Percentiles rank a stretch among this genome's conserved stretches.
phyloP scores from a whole-genome alignment of 2,329 filamentous ascomycete species.

The Sporothrix luriei region DNA sequence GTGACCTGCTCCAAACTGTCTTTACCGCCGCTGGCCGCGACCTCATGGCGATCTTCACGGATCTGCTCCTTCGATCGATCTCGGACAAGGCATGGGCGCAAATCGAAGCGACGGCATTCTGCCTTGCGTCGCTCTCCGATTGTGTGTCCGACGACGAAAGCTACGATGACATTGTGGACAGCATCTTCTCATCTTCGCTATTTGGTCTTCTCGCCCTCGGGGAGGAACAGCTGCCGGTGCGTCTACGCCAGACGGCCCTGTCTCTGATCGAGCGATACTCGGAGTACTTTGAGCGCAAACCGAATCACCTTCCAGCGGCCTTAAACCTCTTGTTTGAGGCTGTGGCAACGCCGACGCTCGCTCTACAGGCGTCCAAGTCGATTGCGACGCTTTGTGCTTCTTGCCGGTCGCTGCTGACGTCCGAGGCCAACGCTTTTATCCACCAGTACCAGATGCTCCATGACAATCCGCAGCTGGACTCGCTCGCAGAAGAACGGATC shows the following conservation, averaged over 20 bases:
- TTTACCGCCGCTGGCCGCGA: slow-evolving; percentile 63
- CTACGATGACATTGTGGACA: slow-evolving; percentile 61
- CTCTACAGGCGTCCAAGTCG: slow-evolving; percentile 67
- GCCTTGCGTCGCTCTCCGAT: slow-evolving; percentile 68
- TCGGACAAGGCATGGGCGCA: slow-evolving; percentile 57
- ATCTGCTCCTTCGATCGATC: slow-evolving; percentile 56
- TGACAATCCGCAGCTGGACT: slow-evolving; percentile 63
- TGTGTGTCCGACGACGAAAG: slow-evolving; percentile 60
- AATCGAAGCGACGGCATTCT: slow-evolving; percentile 64
- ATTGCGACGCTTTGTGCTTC: slow-evolving; percentile 75
- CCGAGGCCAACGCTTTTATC: slow-evolving; percentile 69
- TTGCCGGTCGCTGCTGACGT: slow-evolving; percentile 68
- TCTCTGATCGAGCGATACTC: slow-evolving; percentile 72
- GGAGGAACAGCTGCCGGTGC: slow-evolving; percentile 58
- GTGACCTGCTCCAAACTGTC: slow-evolving; percentile 72
- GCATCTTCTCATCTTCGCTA: slow-evolving; percentile 64
- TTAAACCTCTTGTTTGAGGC: slow-evolving; percentile 75
- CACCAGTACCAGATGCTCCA: slow-evolving; percentile 69
- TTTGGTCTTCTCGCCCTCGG: slow-evolving; percentile 57
- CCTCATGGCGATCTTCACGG: slow-evolving; percentile 60
- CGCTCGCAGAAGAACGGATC: slow-evolving; percentile 70
- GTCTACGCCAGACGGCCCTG: slow-evolving; percentile 69
- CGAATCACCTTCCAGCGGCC: slow-evolving; percentile 67
- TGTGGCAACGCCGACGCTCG: slow-evolving; percentile 57
- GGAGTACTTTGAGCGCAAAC: slow-evolving; percentile 73